Conservation (phyloP, 2,329 filamentous ascomycete species). For the Fusarium sororula region DNA sequence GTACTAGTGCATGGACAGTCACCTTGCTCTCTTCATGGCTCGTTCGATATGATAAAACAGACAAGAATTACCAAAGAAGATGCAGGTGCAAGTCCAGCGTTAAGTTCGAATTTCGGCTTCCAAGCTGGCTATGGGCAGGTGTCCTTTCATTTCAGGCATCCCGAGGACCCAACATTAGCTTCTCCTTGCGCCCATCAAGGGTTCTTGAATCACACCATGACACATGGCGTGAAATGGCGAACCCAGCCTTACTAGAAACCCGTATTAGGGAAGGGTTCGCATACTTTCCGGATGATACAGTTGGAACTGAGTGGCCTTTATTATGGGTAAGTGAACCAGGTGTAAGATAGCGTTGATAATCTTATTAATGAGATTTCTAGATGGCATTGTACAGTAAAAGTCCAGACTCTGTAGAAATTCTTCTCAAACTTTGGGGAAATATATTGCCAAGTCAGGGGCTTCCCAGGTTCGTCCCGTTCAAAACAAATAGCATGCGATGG, state of each 20-base stretch:
- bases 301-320: accelerated
- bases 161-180: accelerated
- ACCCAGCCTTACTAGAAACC: accelerated
- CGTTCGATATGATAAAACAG: not conserved
- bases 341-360: accelerated
- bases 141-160: not conserved
- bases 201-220: accelerated
- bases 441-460: conserved; percentile 18
- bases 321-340: not conserved
- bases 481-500: too few species aligned
- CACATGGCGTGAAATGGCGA: too few species aligned
- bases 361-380: accelerated
- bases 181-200: conserved; percentile 8
- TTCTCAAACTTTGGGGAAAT: conserved; percentile 16
- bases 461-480: not conserved
- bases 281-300: conserved; percentile 2
- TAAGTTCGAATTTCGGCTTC: conserved; percentile 1
- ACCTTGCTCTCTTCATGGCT: conserved; percentile 8
- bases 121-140: conserved; percentile 24
- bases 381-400: accelerated
- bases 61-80: accelerated
- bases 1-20: not conserved
- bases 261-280: not conserved
- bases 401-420: accelerated
- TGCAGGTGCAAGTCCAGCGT: not conserved